Conservation (phyloP, 148 eudicot species). For the Fagopyrum homotropicum region DNA sequence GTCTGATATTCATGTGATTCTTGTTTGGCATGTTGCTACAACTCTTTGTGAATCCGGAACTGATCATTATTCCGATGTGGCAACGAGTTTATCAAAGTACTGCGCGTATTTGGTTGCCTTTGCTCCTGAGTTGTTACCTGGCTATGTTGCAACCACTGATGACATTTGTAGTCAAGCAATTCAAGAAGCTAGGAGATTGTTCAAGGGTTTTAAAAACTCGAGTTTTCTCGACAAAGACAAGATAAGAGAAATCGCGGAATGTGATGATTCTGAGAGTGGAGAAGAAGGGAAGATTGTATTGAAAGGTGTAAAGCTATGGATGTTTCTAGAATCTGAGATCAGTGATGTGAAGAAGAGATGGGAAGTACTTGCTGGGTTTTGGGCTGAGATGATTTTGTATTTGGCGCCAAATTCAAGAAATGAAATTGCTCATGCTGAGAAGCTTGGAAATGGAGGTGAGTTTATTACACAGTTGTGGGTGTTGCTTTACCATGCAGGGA, state of each 20-base stretch:
- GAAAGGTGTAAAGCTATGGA: not conserved
- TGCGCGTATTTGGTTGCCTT: not conserved
- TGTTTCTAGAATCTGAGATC: not conserved
- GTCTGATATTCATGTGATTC: not conserved
- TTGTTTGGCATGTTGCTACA: not conserved
- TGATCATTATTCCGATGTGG: not conserved
- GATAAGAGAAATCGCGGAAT: not conserved
- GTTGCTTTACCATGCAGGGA: not conserved
- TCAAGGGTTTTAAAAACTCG: not conserved
- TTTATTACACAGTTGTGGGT: not conserved
- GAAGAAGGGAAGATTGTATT: not conserved
- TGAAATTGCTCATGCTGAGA: not conserved
- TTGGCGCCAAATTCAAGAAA: not conserved
- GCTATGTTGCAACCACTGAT: not conserved
- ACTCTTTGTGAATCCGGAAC: not conserved
- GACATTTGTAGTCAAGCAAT: not conserved
- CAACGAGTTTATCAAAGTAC: not conserved
- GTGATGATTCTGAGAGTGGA: not conserved
- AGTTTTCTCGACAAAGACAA: not conserved
- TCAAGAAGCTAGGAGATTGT: not conserved
- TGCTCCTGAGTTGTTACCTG: not conserved
- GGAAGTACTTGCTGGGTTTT: not conserved
- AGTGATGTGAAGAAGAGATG: not conserved
- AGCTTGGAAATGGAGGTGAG: slow-evolving; percentile 5
- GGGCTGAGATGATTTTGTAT: not conserved